Base-by-base conservation (phyloP, 805 yeast species). In the Candida pseudofarinosa region DNA sequence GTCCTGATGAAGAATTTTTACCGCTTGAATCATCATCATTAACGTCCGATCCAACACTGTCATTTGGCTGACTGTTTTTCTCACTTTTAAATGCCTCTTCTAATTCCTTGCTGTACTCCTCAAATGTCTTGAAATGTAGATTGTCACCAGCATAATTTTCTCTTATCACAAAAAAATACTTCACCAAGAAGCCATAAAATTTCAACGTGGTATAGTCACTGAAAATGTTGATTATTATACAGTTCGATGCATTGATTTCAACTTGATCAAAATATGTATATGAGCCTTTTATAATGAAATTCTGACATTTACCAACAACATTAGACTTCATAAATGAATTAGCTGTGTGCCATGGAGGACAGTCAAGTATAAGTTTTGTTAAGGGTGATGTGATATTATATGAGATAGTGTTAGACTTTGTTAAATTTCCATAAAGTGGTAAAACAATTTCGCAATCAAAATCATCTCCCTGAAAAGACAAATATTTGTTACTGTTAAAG, bases 321-420 rank as follows among this genome's bases (percentile, higher is more conserved):
- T 74, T 77, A 10, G 75, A 63, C 37, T 74, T 73, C 66, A 86
- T 59, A 50, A 91, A 91, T 38, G 84, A 82, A 42, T 81, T 77
- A 19, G 81, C 67, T 0, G 98, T 90, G 55, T 88, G 95, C 96
- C 98, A 93, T 1, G 91, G 84, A 0, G 99, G 98, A 0, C 93
- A 79, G 44, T 81, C 84, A 2, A 90, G 59, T 0, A 77, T 66
- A 37, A 93, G 54, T 38, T 81, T 76, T 50, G 88, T 78, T 38
- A 63, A 64, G 0, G 86, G 79, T 0, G 96, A 83, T 2, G 49
- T 48, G 2, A 84, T 49, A 1, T 62, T 60, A 51, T 73, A 87
- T 13, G 71, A 64, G 13, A 84, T 67, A 0, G 76, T 72, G 1
- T 79, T 76, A 2, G 75, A 72, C 39, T 74, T 76, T 31, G 76